Evolutionary conservation across 1,139 yeast species (phyloP).

Genomic region (Eremothecium gossypii): DNA sequence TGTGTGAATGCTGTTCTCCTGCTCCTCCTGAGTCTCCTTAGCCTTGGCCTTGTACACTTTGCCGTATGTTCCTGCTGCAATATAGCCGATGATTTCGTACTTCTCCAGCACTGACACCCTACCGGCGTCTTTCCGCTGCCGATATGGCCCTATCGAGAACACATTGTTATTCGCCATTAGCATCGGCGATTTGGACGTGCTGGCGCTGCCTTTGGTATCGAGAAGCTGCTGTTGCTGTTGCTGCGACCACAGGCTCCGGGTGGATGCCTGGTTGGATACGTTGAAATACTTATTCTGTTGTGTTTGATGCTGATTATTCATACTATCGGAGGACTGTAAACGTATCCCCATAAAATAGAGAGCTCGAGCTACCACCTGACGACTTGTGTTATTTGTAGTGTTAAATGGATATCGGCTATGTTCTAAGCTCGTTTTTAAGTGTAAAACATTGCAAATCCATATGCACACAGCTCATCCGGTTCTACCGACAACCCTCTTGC

Average conservation of each 20-base stretch:
- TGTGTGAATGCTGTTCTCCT: conserved; percentile 6
- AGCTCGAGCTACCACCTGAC: too few relatives aligned
- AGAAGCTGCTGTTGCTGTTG: conserved; percentile 9
- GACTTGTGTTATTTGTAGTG: too few relatives aligned
- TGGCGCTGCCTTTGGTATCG: conserved; percentile 7
- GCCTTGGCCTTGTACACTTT: conserved; percentile 84
- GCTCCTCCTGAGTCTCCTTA: conserved; percentile 23
- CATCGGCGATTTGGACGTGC: conserved; percentile 30
- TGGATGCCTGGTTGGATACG: not conserved
- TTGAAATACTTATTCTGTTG: conserved; percentile 4
- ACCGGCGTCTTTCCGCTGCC: conserved; percentile 59
- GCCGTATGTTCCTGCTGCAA: conserved; percentile 98
- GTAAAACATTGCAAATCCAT: too few relatives aligned
- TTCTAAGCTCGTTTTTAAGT: too few relatives aligned
- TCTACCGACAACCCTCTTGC: too few relatives aligned
- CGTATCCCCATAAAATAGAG: too few relatives aligned
- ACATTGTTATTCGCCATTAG: conserved; percentile 62
- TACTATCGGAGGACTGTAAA: not conserved
- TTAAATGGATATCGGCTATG: too few relatives aligned
- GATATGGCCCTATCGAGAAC: conserved; percentile 63
- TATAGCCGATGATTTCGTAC: conserved; percentile 85
- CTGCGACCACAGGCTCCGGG: conserved; percentile 7
- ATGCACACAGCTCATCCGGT: too few relatives aligned
- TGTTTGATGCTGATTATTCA: conserved; percentile 5
- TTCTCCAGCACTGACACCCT: conserved; percentile 68